Evolutionary conservation across 768 basidiomycete genomes (phyloP), one percentile per base, ranked within the genome.

Genomic region (Chlorophyllum brunneum): DNA sequence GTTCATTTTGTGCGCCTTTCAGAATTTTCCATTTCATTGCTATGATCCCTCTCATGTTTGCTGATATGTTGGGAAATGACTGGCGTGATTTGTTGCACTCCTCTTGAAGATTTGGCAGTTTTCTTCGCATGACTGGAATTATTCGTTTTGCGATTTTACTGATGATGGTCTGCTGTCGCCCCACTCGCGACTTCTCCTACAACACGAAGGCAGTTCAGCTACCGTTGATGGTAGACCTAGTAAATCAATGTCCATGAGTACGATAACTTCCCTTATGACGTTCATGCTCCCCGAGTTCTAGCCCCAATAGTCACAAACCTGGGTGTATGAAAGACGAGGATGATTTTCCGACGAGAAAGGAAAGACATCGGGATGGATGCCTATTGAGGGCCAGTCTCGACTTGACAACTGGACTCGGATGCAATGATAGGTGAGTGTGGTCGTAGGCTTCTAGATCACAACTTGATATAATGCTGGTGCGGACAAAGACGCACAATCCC

Each of bases 401-500:
- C 2, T 61, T 87, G 48, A 87, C 85, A 4, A 87, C 85, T 8
- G 85, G 85, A 4, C 65, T 87, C 11, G 85, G 85, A 0, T 87
- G 85, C 85, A 85, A 83, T 58, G 85, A 87, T 58, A 85, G 83
- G 81, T 84, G 31, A 11, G 75, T 66, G 16, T 13, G 7, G 6
- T 31, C 13, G 30, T 37, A 2, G 18, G 1, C 11, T 31, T n/a
- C 9, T 41, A 24, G 49, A 20, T 46, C 26, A 13, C 47, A 31
- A 38, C 16, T 16, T 54, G n/a, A 30, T 16, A 18, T 54, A 26
- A 24, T 62, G 26, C 60, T 63, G 85, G 83, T 50, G 85, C 86
- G 70, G 85, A 86, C 64, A 85, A 87, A 70, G 82, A 85, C 52
- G 83, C 85, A 0, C 85, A 84, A 5, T 85, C 82, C 0, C 74